Percentiles rank a stretch among this genome's conserved stretches.
Conservation (phyloP, 2,329 filamentous ascomycete genomes). For the Phialemoniopsis sp. region DNA sequence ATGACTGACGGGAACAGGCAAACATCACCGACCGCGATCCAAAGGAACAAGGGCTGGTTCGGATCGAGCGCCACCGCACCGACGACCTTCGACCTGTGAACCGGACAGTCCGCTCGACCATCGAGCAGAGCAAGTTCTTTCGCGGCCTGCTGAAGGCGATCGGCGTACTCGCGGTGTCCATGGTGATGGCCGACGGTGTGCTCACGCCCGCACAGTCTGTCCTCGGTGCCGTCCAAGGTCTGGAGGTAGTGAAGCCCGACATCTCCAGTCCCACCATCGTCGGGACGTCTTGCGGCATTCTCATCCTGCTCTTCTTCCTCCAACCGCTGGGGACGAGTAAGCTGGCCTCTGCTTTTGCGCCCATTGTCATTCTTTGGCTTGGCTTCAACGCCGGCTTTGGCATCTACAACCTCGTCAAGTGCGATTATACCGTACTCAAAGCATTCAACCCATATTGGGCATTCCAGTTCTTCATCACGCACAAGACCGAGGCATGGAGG, state of each 20-base stretch:
- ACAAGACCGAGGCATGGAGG: constrained; percentile 56
- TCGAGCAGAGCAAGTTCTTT: constrained; percentile 51
- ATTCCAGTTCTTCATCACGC: constrained; percentile 53
- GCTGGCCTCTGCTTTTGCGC: constrained; percentile 56
- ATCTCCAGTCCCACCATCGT: constrained; percentile 55
- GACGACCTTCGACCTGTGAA: constrained; percentile 48
- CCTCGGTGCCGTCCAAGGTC: constrained; percentile 61
- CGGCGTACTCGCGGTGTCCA: constrained; percentile 59
- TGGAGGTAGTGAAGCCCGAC: constrained; percentile 50
- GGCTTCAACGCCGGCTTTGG: constrained; percentile 57
- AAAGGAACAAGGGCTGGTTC: constrained; percentile 47
- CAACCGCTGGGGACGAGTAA: constrained; percentile 60
- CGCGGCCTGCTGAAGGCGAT: constrained; percentile 53
- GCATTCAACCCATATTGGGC: constrained; percentile 56
- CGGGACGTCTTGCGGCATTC: constrained; percentile 58
- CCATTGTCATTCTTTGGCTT: constrained; percentile 63
- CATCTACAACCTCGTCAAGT: constrained; percentile 52
- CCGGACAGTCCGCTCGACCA: constrained; percentile 44
- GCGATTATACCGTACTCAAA: constrained; percentile 47
- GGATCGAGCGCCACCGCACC: constrained; percentile 53
- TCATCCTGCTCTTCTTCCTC: constrained; percentile 57
- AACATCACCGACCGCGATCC: constrained; percentile 61
- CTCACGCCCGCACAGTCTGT: constrained; percentile 65
- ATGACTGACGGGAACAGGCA: constrained; percentile 19
- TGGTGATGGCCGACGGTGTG: constrained; percentile 61